Percentiles rank a stretch among this genome's conserved stretches.
phyloP scores from a whole-genome alignment of 1,139 yeast genomes.

The Yamadazyma spencermartinsiae region DNA sequence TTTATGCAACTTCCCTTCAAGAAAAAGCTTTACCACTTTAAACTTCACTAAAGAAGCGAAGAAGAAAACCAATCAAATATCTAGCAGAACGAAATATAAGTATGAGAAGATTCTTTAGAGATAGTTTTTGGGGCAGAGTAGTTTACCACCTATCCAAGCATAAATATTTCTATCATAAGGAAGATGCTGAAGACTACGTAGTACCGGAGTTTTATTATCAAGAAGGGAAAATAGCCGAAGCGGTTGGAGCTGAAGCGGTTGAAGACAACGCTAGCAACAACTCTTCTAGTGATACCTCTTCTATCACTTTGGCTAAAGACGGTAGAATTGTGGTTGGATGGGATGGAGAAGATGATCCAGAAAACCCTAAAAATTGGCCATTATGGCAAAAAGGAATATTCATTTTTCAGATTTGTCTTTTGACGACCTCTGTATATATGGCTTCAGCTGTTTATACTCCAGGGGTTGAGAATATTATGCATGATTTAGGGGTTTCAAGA shows the following conservation, averaged over 20 bases:
- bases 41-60: too few species aligned
- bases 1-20: too few species aligned
- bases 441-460: conserved; percentile 33
- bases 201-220: conserved; percentile 31
- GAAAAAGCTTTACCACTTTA: too few species aligned
- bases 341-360: conserved; percentile 26
- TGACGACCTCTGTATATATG: conserved; percentile 28
- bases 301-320: background rate
- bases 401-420: conserved; percentile 20
- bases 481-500: conserved; percentile 39
- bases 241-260: background rate
- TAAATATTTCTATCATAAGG: conserved; percentile 26
- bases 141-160: conserved; percentile 28
- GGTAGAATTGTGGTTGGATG: conserved; percentile 5
- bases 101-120: conserved; percentile 22
- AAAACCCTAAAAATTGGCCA: conserved; percentile 32
- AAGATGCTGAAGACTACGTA: conserved; percentile 30
- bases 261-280: background rate
- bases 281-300: conserved; percentile 1
- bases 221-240: conserved; percentile 3
- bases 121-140: conserved; percentile 30
- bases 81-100: too few species aligned
- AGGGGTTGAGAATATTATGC: conserved; percentile 34
- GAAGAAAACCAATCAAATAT: too few species aligned
- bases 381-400: conserved; percentile 19